phyloP scores from a whole-genome alignment of 495 filamentous ascomycete genomes.

The Bathelium albidoporum region DNA sequence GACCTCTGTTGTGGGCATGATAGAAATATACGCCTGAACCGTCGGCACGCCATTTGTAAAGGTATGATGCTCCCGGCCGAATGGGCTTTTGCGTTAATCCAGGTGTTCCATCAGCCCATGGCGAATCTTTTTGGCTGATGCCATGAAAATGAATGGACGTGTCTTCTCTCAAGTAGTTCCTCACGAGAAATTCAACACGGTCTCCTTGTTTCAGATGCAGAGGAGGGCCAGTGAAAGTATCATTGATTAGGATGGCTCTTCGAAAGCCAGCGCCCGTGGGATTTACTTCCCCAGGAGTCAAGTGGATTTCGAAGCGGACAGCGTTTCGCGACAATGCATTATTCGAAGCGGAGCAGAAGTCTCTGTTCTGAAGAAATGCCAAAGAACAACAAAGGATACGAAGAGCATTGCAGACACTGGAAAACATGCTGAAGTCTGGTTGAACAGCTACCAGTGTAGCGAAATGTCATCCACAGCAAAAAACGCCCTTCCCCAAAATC shows the following conservation, averaged over 20 bases:
- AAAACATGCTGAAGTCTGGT: not conserved
- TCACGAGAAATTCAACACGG: conserved; percentile 2
- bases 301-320: not conserved
- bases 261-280: conserved; percentile 3
- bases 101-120: conserved; percentile 7
- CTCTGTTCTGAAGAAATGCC: not conserved
- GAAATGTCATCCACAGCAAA: not conserved
- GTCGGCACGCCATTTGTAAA: conserved; percentile 8
- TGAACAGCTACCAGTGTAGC: not conserved
- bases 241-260: conserved; percentile 1
- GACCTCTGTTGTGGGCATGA: conserved; percentile 7
- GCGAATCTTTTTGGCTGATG: conserved; percentile 2
- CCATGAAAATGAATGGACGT: conserved; percentile 9
- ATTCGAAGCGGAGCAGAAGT: not conserved
- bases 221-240: conserved; percentile 5
- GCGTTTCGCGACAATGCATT: not conserved
- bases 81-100: conserved; percentile 2
- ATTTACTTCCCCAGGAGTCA: conserved; percentile 1
- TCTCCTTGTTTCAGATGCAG: not conserved
- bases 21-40: conserved; percentile 7
- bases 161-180: conserved; percentile 2
- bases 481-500: too few species aligned
- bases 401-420: not conserved
- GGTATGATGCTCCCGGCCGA: conserved; percentile 2
- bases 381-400: conserved; percentile 2